Evolutionary conservation across 495 filamentous ascomycete species (phyloP).

Genomic region (Lindgomyces ingoldianus): DNA sequence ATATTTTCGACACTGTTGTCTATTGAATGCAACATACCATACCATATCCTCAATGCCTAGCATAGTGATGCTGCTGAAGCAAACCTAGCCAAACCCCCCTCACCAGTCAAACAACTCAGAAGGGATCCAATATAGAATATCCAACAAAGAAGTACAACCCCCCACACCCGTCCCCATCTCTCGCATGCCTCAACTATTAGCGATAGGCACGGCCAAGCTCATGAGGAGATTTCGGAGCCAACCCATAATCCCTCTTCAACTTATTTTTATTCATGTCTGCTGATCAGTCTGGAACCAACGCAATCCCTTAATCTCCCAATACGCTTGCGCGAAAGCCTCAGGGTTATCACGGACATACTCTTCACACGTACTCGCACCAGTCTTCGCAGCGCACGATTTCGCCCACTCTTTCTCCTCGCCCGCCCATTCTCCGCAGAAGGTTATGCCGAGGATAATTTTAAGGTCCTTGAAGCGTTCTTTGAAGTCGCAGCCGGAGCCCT

Average conservation of each 20-base stretch:
- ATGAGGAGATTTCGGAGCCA: no score
- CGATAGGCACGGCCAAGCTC: no score
- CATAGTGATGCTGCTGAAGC: no score
- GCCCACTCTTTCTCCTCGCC: slow-evolving; percentile 24
- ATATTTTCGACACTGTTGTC: no score
- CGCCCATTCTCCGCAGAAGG: slow-evolving; percentile 69
- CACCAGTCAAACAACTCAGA: neutral
- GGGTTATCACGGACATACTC: slow-evolving; percentile 42
- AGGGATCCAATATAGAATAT: neutral
- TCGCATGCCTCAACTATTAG: no score
- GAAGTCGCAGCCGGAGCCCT: slow-evolving; percentile 60
- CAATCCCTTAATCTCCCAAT: slow-evolving; percentile 37
- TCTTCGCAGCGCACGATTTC: slow-evolving; percentile 23
- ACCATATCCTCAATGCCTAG: no score
- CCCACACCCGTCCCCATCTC: no score
- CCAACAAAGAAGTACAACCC: neutral
- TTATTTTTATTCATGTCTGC: neutral
- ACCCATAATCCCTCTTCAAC: neutral
- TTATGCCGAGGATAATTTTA: slow-evolving; percentile 68
- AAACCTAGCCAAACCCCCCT: no score
- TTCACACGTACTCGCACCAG: slow-evolving; percentile 34
- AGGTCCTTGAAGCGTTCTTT: slow-evolving; percentile 61
- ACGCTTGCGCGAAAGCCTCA: slow-evolving; percentile 39
- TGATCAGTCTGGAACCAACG: slow-evolving; percentile 21
- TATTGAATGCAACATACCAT: no score